Percentiles rank a stretch among this genome's conserved stretches.
Evolutionary conservation across 495 filamentous ascomycete species (phyloP).

Genomic region (Cairneyella variabilis): DNA sequence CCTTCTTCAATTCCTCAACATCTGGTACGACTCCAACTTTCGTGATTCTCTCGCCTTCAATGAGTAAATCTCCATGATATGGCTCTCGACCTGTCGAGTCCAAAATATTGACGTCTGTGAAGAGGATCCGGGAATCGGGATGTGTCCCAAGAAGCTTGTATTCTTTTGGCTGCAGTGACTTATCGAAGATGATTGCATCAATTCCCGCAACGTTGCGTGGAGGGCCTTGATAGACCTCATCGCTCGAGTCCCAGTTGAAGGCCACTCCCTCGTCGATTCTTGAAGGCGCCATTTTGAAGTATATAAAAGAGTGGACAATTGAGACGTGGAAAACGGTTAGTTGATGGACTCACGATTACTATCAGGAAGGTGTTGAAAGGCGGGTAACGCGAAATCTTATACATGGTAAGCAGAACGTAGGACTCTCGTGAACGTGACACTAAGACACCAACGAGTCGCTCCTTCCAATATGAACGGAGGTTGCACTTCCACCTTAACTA

Average conservation of each 20-base stretch:
- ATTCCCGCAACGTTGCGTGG: constrained; percentile 10
- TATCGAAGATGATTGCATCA: constrained; percentile 21
- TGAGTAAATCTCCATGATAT: constrained; percentile 45
- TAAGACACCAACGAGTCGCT: too few relatives aligned
- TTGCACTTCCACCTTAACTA: too few relatives aligned
- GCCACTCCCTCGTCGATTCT: constrained; percentile 7
- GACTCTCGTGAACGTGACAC: too few relatives aligned
- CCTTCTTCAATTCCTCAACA: constrained; percentile 27
- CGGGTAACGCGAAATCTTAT: too few relatives aligned
- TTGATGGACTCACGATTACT: too few relatives aligned
- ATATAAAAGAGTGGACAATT: background rate
- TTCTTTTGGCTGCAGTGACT: constrained; percentile 29
- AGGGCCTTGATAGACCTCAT: constrained; percentile 2
- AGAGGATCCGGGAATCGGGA: constrained; percentile 36
- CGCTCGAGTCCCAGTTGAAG: background rate
- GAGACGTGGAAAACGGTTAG: too few relatives aligned
- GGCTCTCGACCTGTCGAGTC: constrained; percentile 43
- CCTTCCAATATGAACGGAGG: too few relatives aligned
- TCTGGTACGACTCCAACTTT: constrained; percentile 38
- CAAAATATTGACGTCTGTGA: constrained; percentile 45
- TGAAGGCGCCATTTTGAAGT: constrained; percentile 12
- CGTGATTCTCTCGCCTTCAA: constrained; percentile 38
- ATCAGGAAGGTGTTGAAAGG: too few relatives aligned
- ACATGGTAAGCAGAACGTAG: too few relatives aligned
- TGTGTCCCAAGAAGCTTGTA: constrained; percentile 35